Base-by-base conservation (phyloP, 2,329 filamentous ascomycete species). In the Aspergillus brasiliensis region DNA sequence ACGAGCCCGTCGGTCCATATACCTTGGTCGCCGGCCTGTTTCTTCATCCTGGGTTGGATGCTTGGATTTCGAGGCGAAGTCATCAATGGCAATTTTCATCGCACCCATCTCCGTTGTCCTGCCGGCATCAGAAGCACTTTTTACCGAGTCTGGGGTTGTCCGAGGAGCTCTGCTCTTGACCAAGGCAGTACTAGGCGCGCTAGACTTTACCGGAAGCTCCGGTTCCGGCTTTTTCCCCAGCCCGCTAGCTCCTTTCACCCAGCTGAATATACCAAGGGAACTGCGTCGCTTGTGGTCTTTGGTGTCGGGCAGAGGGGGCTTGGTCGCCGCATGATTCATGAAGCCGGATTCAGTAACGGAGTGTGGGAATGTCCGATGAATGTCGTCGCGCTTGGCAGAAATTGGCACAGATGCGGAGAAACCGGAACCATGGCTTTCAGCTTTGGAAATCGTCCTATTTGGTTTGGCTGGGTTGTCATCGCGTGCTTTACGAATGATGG, bases 221-320 rank as follows among this genome's bases (percentile, higher is more conserved):
- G 56, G 48, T 10, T 65, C 65, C 2, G 67, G 58, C 47, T 64
- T 68, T 51, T 66, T 70, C 11, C 67, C 67, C 40, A 71, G 68
- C 1, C 67, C 65, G 42, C 66, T 63, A 37, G 67, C 65, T 2
- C 71, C 67, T 62, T 77, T 78, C 67, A 78, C 75, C 76, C 76
- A 78, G n/a, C 73, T 70, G 40, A 77, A 71, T 25, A 78, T 69
- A 1, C 73, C 69, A 5, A 75, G 62, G 2, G 76, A 78, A 57
- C 73, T 73, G 46, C 73, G 75, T 21, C 75, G 69, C 57, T 76
- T 75, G 57, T 75, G 71, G 8, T 75, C 74, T 21, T 64, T 65
- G 53, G 67, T 68, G 40, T 72, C 67, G 2, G 74, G 71, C 34
- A 72, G 71, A 8, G 62, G 61, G 2, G 69, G 70, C 21, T 68